phyloP scores from a whole-genome alignment of 768 basidiomycete genomes.

The Omphalotus guepiniiformis region DNA sequence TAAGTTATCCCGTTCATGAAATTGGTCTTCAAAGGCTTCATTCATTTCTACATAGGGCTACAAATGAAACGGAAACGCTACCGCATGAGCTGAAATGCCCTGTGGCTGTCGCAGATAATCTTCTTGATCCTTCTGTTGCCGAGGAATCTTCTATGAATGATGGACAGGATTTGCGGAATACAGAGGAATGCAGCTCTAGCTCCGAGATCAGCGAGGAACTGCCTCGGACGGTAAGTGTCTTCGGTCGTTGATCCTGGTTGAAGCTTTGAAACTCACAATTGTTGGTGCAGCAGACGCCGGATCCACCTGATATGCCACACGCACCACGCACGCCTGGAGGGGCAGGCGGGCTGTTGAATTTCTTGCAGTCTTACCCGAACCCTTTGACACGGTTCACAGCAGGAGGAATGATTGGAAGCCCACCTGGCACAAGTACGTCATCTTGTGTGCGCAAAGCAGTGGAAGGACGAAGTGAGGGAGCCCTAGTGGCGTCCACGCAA shows the following conservation, averaged over 20 bases:
- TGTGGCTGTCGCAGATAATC: slow-evolving; percentile 54
- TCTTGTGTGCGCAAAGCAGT: not conserved
- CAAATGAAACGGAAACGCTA: slow-evolving; percentile 52
- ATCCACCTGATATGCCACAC: slow-evolving; percentile 10
- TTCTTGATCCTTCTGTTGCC: slow-evolving; percentile 41
- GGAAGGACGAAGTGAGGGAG: slow-evolving; percentile 10
- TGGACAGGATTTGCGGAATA: slow-evolving; percentile 13
- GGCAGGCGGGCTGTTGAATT: slow-evolving; percentile 47
- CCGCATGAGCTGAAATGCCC: slow-evolving; percentile 59
- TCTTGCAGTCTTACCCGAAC: slow-evolving; percentile 58
- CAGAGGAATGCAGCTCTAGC: slow-evolving; percentile 16
- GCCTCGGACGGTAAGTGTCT: slow-evolving; percentile 17
- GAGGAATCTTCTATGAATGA: slow-evolving; percentile 10
- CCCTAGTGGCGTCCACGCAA: too few species aligned
- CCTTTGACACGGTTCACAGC: slow-evolving; percentile 49
- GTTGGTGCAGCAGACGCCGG: not conserved
- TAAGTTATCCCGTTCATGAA: slow-evolving; percentile 28
- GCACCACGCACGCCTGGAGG: slow-evolving; percentile 18
- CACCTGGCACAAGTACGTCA: not conserved
- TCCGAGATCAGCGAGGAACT: slow-evolving; percentile 19
- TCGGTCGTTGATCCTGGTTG: not conserved
- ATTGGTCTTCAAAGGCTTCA: slow-evolving; percentile 8
- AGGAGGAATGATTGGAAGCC: not conserved
- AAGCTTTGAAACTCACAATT: not conserved
- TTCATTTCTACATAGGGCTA: slow-evolving; percentile 34